Evolutionary conservation across 805 yeast genomes (phyloP).

Genomic region (Candida nonsorbophila): DNA sequence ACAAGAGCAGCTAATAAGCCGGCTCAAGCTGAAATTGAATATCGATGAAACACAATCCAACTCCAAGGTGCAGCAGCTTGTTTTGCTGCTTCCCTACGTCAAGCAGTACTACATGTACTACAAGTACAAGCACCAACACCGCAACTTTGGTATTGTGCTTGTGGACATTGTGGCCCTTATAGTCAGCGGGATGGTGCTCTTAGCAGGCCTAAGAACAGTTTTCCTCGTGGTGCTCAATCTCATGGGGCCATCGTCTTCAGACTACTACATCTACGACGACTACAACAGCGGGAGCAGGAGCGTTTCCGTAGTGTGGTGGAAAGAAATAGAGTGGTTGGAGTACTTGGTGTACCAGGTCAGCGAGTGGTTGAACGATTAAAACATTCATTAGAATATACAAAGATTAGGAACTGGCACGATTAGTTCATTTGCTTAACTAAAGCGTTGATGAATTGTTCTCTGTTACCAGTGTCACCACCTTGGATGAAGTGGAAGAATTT

Average conservation of each 20-base stretch:
- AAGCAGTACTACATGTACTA: conserved; percentile 21
- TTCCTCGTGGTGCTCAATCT: conserved; percentile 10
- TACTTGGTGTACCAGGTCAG: conserved; percentile 14
- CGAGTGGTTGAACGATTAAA: conserved; percentile 10
- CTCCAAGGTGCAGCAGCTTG: conserved; percentile 10
- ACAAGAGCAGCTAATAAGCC: conserved; percentile 17
- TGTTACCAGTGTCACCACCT: conserved; percentile 99
- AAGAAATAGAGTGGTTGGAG: conserved; percentile 25
- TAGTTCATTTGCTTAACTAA: conserved; percentile 92
- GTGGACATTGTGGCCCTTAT: conserved; percentile 18
- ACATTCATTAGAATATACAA: conserved; percentile 1
- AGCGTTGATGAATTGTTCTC: conserved; percentile 92
- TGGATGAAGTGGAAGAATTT: conserved; percentile 95
- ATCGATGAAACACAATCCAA: conserved; percentile 2
- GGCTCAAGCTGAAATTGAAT: conserved; percentile 12
- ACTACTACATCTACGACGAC: conserved; percentile 9
- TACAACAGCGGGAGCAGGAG: conserved; percentile 6
- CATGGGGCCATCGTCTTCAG: conserved; percentile 1
- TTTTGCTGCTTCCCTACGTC: conserved; percentile 22
- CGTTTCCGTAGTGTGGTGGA: conserved; percentile 22
- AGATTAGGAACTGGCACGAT: too few species aligned
- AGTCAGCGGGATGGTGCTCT: conserved; percentile 13
- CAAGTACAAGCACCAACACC: conserved; percentile 19
- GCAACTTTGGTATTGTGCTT: conserved; percentile 12
- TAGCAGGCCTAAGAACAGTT: conserved; percentile 12